Base-by-base conservation (phyloP, 176 grass and related monocot genomes). In the Aegilops umbellulata region DNA sequence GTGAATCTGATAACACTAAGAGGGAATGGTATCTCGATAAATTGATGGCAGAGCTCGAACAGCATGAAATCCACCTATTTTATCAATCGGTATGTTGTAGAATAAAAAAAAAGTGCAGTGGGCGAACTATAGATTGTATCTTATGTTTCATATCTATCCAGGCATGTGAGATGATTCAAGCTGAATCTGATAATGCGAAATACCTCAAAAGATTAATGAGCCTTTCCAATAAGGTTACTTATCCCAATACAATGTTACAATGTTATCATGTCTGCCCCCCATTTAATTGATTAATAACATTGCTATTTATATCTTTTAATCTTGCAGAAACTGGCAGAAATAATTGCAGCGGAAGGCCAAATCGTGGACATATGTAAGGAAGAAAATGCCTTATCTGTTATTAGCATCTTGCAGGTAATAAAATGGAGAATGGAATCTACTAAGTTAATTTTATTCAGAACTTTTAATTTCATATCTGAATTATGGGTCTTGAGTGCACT, bases 131-230 rank as follows among this genome's bases (percentile, higher is more conserved):
- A 58, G 19, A 27, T 71, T 64, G 63, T 34, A 60, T 82, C 25
- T 75, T 64, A 81, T 25, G 14, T 66, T 72, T 74, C 38, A 49
- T 69, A 24, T 29, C 82, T 57, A 65, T 81, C 38, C 29, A 82
- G 71, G 94, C 93, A 64, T 91, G 94, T 74, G 69, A 93, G 38
- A 97, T 97, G 94, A 97, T 97, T 92, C 91, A 97, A 83, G 94
- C 94, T 20, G 94, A 97, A 87, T 83, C 94, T 88, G 91, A 93
- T 88, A 64, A 86, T 77, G 27, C 29, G 71, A 91, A 97, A 46
- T 93, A 97, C 85, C 79, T 97, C 60, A 97, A 90, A 87, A 91
- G 91, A 77, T 81, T 97, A 85, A 97, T 93, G 91, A 92, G 88
- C 84, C 94, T 97, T 83, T 91, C 94, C n/a, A 97, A 97, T 90